phyloP scores from a whole-genome alignment of 306 rosid genomes.

The Chamaecrista fasciculata region DNA sequence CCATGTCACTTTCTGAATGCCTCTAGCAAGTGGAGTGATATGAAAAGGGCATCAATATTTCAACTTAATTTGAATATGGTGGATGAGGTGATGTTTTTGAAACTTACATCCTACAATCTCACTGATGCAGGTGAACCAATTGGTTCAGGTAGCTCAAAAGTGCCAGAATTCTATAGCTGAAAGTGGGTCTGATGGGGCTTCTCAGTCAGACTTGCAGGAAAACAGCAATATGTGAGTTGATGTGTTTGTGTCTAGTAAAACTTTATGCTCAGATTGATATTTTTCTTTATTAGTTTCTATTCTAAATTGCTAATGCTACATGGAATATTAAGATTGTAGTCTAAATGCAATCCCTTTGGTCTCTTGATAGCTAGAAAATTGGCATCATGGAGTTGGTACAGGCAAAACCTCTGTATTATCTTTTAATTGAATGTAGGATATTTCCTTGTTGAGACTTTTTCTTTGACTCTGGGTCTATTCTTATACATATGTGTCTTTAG shows the following conservation, averaged over 20 bases:
- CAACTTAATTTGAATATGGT: too few relatives aligned
- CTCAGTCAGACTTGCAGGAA: constrained; percentile 82
- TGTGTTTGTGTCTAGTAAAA: constrained; percentile 8
- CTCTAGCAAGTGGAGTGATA: too few relatives aligned
- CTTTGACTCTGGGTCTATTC: not conserved
- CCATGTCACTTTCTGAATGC: not conserved
- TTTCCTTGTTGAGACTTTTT: not conserved
- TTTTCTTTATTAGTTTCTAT: too few relatives aligned
- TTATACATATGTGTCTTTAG: too few relatives aligned
- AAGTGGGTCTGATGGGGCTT: constrained; percentile 83
- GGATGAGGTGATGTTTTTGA: not conserved
- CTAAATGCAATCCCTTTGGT: too few relatives aligned
- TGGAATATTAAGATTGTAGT: too few relatives aligned
- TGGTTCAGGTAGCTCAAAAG: constrained; percentile 89
- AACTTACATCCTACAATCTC: constrained; percentile 6
- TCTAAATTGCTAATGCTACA: too few relatives aligned
- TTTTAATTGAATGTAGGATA: not conserved
- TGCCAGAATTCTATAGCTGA: constrained; percentile 88
- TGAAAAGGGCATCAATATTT: too few relatives aligned
- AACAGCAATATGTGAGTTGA: constrained; percentile 88
- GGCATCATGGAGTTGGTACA: too few relatives aligned
- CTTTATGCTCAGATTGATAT: not conserved
- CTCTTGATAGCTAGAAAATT: too few relatives aligned
- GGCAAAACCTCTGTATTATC: too few relatives aligned
- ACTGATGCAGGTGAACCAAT: constrained; percentile 73